Evolutionary conservation across 352 stramenopile genomes (phyloP).

Genomic region (Elongisporangium prolatum): DNA sequence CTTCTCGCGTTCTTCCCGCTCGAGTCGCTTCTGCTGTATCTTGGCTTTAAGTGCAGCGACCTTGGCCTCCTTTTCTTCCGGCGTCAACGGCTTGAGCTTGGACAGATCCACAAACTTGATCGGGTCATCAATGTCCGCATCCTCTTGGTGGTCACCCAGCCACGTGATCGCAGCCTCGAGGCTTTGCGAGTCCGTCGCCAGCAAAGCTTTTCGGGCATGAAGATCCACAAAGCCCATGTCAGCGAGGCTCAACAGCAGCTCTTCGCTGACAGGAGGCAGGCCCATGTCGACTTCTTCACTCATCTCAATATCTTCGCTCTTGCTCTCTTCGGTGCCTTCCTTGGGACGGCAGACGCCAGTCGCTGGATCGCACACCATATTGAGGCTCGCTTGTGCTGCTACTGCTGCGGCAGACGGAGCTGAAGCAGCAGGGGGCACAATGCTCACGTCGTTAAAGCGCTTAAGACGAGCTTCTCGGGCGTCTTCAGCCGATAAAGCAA

Average conservation of each 20-base stretch:
- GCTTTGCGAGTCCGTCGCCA: conserved; percentile 68
- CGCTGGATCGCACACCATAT: conserved; percentile 63
- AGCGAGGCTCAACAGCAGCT: conserved; percentile 56
- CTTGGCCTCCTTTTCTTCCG: conserved; percentile 86
- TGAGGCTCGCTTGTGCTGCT: conserved; percentile 19
- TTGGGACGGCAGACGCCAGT: conserved; percentile 50
- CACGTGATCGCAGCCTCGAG: conserved; percentile 84
- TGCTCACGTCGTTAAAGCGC: conserved; percentile 60
- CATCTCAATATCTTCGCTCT: conserved; percentile 18
- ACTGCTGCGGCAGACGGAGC: conserved; percentile 11
- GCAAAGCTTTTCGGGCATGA: conserved; percentile 72
- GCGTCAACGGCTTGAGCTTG: conserved; percentile 52
- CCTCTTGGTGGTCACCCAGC: conserved; percentile 87
- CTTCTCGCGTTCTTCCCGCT: conserved; percentile 81
- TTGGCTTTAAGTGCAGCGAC: conserved; percentile 76
- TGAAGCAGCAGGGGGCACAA: conserved; percentile 33
- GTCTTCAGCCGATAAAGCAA: conserved; percentile 35
- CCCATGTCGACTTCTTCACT: conserved; percentile 23
- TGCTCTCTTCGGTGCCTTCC: conserved; percentile 22
- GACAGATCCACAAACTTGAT: conserved; percentile 83
- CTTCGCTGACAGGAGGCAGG: conserved; percentile 57
- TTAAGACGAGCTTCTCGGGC: conserved; percentile 78
- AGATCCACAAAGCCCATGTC: conserved; percentile 88
- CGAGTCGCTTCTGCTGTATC: conserved; percentile 68
- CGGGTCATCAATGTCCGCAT: conserved; percentile 85